phyloP scores from a whole-genome alignment of 192 early-diverging fungal genomes.

The Piromyces finnis region DNA sequence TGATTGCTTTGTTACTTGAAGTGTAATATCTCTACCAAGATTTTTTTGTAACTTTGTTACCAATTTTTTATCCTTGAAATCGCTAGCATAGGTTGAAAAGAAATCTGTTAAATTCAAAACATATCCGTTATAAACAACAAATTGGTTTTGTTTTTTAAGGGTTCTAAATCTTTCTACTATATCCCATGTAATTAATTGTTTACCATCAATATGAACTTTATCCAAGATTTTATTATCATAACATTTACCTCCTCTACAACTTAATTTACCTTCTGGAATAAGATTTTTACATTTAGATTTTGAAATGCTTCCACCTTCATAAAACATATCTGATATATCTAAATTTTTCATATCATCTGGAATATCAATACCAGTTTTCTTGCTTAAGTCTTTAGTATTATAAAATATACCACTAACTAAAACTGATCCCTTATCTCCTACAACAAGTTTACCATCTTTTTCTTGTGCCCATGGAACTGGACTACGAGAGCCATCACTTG shows the following conservation, averaged over 20 bases:
- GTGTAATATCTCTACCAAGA: not conserved
- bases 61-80: not conserved
- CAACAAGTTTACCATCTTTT: not conserved
- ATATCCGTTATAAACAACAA: not conserved
- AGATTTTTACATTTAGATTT: not conserved
- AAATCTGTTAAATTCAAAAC: not conserved
- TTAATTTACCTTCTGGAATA: not conserved
- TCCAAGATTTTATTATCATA: not conserved
- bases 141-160: not conserved
- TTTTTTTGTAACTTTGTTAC: not conserved
- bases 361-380: not conserved
- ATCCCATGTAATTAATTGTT: not conserved
- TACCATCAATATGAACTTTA: not conserved
- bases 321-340: not conserved
- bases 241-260: not conserved
- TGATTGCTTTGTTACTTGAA: not conserved
- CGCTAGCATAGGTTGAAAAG: not conserved
- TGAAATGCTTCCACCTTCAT: not conserved
- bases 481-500: not conserved
- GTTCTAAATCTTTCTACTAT: not conserved
- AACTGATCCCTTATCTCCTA: not conserved
- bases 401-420: not conserved
- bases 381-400: not conserved
- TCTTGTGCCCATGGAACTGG: not conserved
- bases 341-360: not conserved